These are phyloP conservation scores for Nematocida sp. DNA, from an alignment of 371 early-diverging fungal genomes.

Conservation along the genomic window DNA sequence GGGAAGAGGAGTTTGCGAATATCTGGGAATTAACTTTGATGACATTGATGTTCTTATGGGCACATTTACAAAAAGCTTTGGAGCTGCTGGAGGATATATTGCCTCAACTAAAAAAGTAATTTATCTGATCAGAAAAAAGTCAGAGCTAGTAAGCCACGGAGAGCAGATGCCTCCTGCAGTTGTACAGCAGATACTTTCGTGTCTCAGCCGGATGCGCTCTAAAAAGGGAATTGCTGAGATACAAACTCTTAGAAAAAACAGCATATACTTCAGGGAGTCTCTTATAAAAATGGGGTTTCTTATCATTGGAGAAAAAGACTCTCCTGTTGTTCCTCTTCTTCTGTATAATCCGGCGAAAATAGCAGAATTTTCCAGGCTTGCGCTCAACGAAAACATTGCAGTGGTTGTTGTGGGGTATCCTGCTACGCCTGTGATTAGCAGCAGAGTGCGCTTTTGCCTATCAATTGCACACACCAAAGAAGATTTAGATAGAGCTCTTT, in stretches of 20 bases:
- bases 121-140: slow-evolving; percentile 74
- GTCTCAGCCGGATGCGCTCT: slow-evolving; percentile 65
- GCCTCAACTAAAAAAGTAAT: slow-evolving; percentile 76
- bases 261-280: slow-evolving; percentile 74
- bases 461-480: slow-evolving; percentile 85
- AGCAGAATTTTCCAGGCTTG: slow-evolving; percentile 83
- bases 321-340: slow-evolving; percentile 90
- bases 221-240: slow-evolving; percentile 75
- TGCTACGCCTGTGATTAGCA: slow-evolving; percentile 88
- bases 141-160: slow-evolving; percentile 79
- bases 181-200: slow-evolving; percentile 78
- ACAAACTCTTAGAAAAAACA: slow-evolving; percentile 77
- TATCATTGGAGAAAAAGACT: slow-evolving; percentile 81
- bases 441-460: slow-evolving; percentile 89
- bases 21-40: slow-evolving; percentile 76
- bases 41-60: slow-evolving; percentile 96
- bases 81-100: slow-evolving; percentile 94
- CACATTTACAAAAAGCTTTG: slow-evolving; percentile 98
- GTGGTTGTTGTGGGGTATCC: slow-evolving; percentile 97
- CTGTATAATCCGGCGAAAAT: slow-evolving; percentile 94
- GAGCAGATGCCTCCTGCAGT: slow-evolving; percentile 87
- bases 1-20: slow-evolving; percentile 94
- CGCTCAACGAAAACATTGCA: slow-evolving; percentile 81
- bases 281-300: slow-evolving; percentile 84
- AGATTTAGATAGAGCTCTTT: slow-evolving; percentile 74